Evolutionary conservation across 768 basidiomycete genomes (phyloP).

Genomic region (Suillus ampliporus): DNA sequence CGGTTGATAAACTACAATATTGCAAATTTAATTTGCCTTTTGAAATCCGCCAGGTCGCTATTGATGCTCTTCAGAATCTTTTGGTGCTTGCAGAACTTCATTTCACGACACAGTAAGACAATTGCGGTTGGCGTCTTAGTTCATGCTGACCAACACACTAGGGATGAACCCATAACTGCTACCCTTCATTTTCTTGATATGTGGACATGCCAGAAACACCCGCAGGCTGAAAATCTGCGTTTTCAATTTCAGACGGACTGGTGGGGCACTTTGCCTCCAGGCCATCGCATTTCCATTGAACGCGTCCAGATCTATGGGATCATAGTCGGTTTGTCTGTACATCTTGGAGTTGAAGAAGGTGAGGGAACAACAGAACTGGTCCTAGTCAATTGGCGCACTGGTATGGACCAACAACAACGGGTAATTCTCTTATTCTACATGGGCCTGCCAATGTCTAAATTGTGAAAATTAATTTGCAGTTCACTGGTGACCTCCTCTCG

Average conservation of each 20-base stretch:
- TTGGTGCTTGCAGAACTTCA: slow-evolving; percentile 37
- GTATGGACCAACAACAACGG: slow-evolving; percentile 18
- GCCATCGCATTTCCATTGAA: slow-evolving; percentile 37
- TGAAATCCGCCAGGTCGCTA: slow-evolving; percentile 39
- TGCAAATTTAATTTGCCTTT: slow-evolving; percentile 40
- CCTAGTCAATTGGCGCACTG: slow-evolving; percentile 36
- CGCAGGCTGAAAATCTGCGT: slow-evolving; percentile 41
- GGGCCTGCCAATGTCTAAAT: not conserved
- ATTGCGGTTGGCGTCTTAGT: not conserved
- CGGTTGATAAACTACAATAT: slow-evolving; percentile 31
- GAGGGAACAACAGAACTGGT: slow-evolving; percentile 38
- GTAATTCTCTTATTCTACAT: slow-evolving; percentile 1
- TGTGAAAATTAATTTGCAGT: slow-evolving; percentile 16
- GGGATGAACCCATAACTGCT: slow-evolving; percentile 31
- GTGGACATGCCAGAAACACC: slow-evolving; percentile 61
- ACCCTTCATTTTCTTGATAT: slow-evolving; percentile 58
- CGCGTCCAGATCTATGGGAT: slow-evolving; percentile 35
- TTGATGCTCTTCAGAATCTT: slow-evolving; percentile 35
- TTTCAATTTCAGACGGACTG: slow-evolving; percentile 39
- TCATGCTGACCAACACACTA: slow-evolving; percentile 12
- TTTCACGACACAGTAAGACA: slow-evolving; percentile 31
- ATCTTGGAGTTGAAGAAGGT: slow-evolving; percentile 37
- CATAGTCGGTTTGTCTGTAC: slow-evolving; percentile 30
- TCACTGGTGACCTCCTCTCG: slow-evolving; percentile 35
- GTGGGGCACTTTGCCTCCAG: slow-evolving; percentile 39